Evolutionary conservation across 169 alveolate species (phyloP), one percentile per base, ranked within the genome.

Genomic region (Sarcocystis neurona): DNA sequence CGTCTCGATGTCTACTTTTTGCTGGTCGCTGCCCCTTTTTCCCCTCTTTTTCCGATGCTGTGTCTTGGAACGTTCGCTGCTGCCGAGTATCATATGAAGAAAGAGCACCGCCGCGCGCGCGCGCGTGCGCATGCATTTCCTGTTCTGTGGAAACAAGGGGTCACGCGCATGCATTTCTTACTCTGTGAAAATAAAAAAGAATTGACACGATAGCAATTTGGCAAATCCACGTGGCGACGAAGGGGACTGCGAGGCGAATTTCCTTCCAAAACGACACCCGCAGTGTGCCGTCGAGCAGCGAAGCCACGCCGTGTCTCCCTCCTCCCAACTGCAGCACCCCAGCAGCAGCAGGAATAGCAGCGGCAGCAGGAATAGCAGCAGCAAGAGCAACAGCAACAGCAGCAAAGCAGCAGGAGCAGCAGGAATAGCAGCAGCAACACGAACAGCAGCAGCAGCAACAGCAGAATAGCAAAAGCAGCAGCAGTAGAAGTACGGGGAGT

Each of bases 121-220:
- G n/a, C n/a, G n/a, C n/a, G n/a, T n/a, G n/a, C n/a, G n/a, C n/a
- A n/a, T n/a, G n/a, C 34, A 58, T 58, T 27, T 27, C 23, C n/a
- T 58, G 70, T 58, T 58, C 34, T 27, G n/a, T 23, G 70, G 34
- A 27, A 23, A 58, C n/a, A 58, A 58, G n/a, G 70, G 70, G n/a
- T 23, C n/a, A 58, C n/a, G 70, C 70, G n/a, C 70, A 58, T 27
- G 70, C n/a, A 58, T 58, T 6, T 15, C 84, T 15, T 66, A 85
- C 90, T 56, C 46, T 41, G 56, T 85, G 53, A 41, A 85, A 85
- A 56, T 34, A 48, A 75, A 66, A 85, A 34, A 85, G 60, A 20
- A 60, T 44, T 53, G 77, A 32, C 34, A 43, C 58, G 46, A 85
- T 41, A 18, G 90, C 90, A 0, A 75, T 58, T 12, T 68, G 84